Conservation (phyloP, 306 rosid genomes). For the Castanea sativa region DNA sequence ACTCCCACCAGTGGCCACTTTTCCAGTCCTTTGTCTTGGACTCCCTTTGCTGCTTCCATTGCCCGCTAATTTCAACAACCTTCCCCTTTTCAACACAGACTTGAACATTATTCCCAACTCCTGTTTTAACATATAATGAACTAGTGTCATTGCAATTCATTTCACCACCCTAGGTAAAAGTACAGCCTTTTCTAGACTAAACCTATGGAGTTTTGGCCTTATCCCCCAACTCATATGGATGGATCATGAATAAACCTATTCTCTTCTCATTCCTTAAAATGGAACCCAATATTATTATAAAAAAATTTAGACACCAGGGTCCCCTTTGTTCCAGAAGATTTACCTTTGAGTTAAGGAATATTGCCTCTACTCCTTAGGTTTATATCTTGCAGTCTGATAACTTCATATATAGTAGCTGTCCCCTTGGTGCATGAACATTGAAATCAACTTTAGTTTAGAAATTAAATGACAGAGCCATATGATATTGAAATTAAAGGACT, state of each 20-base stretch:
- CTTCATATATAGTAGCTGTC: conserved; percentile 12
- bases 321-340: conserved; percentile 13
- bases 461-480: neutral
- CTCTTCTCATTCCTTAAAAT: neutral
- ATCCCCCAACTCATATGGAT: conserved; percentile 14
- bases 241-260: conserved; percentile 13
- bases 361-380: conserved; percentile 26
- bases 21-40: conserved; percentile 68
- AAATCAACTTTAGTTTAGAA: conserved; percentile 7
- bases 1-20: conserved; percentile 88
- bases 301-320: conserved; percentile 10
- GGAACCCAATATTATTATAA: conserved; percentile 1
- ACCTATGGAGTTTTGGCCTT: conserved; percentile 32
- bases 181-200: conserved; percentile 17
- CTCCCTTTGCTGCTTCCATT: conserved; percentile 67
- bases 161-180: conserved; percentile 20
- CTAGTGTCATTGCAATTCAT: conserved; percentile 28
- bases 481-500: neutral
- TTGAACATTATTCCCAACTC: conserved; percentile 57
- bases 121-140: conserved; percentile 46
- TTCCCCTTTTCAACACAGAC: conserved; percentile 72
- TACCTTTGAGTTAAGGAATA: conserved; percentile 27
- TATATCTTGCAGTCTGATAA: conserved; percentile 5
- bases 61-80: conserved; percentile 83
- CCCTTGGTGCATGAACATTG: conserved; percentile 25